These are phyloP conservation scores for Quercus cerris DNA, from an alignment of 306 rosid genomes.

Conservation along the genomic window DNA sequence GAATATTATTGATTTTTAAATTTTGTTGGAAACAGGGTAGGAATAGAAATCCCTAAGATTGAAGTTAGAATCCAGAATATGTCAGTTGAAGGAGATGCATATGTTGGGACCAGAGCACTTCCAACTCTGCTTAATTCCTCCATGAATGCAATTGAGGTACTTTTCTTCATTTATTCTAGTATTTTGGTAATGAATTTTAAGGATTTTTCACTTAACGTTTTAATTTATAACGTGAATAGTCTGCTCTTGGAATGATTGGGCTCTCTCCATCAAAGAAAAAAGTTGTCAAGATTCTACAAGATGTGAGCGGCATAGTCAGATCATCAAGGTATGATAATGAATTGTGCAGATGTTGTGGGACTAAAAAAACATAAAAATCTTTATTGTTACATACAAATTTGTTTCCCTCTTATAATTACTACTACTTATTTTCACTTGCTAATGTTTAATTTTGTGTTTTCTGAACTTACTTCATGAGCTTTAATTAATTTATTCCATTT, in stretches of 20 bases:
- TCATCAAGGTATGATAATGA: conserved; percentile 62
- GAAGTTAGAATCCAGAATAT: conserved; percentile 60
- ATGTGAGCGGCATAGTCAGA: conserved; percentile 62
- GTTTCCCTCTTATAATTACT: background rate
- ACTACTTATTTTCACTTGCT: too few species aligned
- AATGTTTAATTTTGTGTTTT: background rate
- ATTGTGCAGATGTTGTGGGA: background rate
- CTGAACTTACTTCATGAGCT: background rate
- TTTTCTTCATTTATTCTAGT: background rate
- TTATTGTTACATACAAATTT: background rate
- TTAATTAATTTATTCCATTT: background rate
- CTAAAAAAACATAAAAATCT: background rate
- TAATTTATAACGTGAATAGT: conserved; percentile 25
- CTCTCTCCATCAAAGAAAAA: conserved; percentile 67
- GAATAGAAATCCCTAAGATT: conserved; percentile 68
- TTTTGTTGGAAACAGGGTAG: conserved; percentile 43
- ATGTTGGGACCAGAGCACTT: conserved; percentile 77
- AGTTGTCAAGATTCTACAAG: conserved; percentile 57
- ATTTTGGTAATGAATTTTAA: background rate
- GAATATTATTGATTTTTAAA: background rate
- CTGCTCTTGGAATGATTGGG: conserved; percentile 42
- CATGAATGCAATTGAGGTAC: conserved; percentile 65
- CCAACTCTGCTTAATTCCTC: conserved; percentile 62
- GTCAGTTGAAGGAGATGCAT: conserved; percentile 66
- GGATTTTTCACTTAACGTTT: background rate